A percentile compares a stretch with the other conserved stretches of the same genome.
phyloP scores from a whole-genome alignment of 2,329 filamentous ascomycete genomes.

The Sclerotinia subarctica region DNA sequence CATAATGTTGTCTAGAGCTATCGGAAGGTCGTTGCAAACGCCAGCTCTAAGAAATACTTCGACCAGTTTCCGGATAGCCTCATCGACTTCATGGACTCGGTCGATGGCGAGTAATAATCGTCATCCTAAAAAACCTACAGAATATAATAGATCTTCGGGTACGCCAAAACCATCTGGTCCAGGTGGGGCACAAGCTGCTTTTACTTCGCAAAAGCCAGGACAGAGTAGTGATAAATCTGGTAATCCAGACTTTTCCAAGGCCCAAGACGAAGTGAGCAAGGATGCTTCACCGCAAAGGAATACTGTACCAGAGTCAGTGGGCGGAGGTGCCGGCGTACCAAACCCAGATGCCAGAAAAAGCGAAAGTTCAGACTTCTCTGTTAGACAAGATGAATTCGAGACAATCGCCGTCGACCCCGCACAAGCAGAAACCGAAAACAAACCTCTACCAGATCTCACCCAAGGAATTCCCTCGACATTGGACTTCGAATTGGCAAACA shows the following conservation, averaged over 20 bases:
- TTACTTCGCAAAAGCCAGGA: constrained; percentile 23
- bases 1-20: constrained; percentile 38
- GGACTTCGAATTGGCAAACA: constrained; percentile 65
- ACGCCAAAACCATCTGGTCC: constrained; percentile 23
- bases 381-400: constrained; percentile 37
- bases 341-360: constrained; percentile 23
- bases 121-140: constrained; percentile 33
- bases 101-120: constrained; percentile 44
- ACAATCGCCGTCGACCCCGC: constrained; percentile 42
- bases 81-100: constrained; percentile 44
- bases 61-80: constrained; percentile 37
- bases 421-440: constrained; percentile 49
- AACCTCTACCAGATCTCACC: constrained; percentile 84
- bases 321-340: constrained; percentile 24
- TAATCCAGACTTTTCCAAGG: constrained; percentile 28
- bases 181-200: constrained; percentile 23
- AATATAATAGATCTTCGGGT: constrained; percentile 27
- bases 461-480: constrained; percentile 91
- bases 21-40: constrained; percentile 32
- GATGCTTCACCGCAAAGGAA: constrained; percentile 24
- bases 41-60: constrained; percentile 31
- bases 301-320: constrained; percentile 22
- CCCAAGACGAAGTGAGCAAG: constrained; percentile 27
- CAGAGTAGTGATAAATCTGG: constrained; percentile 27
- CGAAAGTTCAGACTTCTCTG: constrained; percentile 27